These are phyloP conservation scores for Mediolabrus comicus DNA, from an alignment of 108 stramenopile genomes.

Conservation along the genomic window DNA sequence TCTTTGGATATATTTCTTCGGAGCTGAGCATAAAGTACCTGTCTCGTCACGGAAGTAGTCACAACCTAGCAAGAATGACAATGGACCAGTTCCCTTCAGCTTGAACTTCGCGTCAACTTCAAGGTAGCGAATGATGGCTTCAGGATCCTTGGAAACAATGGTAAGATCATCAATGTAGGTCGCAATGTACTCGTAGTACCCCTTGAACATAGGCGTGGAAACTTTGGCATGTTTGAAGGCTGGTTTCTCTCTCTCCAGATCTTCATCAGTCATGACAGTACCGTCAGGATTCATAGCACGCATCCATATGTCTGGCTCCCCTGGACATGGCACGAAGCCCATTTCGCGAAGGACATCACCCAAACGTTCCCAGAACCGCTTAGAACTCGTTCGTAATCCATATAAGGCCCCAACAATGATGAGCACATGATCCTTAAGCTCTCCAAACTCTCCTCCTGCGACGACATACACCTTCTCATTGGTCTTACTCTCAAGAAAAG, in stretches of 20 bases:
- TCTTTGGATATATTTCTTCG: slow-evolving; percentile 31
- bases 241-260: too few relatives aligned
- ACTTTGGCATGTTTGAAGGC: too few relatives aligned
- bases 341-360: slow-evolving; percentile 14
- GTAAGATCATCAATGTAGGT: slow-evolving; percentile 2
- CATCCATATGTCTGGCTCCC: slow-evolving; percentile 33
- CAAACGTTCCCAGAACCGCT: slow-evolving; percentile 3
- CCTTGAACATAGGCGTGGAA: background rate
- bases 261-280: background rate
- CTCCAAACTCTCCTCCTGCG: slow-evolving; percentile 43
- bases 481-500: slow-evolving; percentile 32
- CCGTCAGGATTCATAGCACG: background rate
- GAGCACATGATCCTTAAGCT: background rate
- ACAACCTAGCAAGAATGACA: slow-evolving; percentile 38
- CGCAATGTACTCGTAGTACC: slow-evolving; percentile 8
- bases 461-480: slow-evolving; percentile 27
- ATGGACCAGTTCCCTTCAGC: slow-evolving; percentile 36
- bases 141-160: background rate
- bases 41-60: slow-evolving; percentile 24
- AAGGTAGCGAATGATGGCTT: slow-evolving; percentile 7
- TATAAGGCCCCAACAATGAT: slow-evolving; percentile 38
- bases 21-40: slow-evolving; percentile 19
- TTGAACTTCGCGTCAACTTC: slow-evolving; percentile 12
- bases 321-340: slow-evolving; percentile 17
- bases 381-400: slow-evolving; percentile 24